Evolutionary conservation across 768 basidiomycete genomes (phyloP), one percentile per base, ranked within the genome.

Genomic region (Piloderma croceum): DNA sequence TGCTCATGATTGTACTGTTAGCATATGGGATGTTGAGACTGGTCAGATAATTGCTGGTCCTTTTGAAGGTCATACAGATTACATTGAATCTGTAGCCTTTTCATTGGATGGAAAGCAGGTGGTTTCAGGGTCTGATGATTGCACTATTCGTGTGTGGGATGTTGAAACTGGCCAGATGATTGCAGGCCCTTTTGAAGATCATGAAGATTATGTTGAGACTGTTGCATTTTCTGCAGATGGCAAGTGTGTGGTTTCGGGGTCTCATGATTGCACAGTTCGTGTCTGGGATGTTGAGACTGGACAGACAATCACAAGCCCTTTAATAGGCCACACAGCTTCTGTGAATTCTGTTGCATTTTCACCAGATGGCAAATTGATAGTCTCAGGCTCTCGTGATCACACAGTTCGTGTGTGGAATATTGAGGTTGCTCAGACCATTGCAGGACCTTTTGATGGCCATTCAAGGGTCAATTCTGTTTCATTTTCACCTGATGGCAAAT

Each of bases 1-100:
- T 2, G 62, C 61, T 17, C 48, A 64, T 17, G 70, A 72, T 37
- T 11, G 15, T n/a, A 38, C 24, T 11, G 24, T 46, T 3, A 22
- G 40, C 18, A 11, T 55, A 7, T 58, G 56, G 56, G 38, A 46
- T 31, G 27, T 36, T 11, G 13, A 23, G 11, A 35, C 25, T 20
- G 68, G 70, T 43, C 60, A 60, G 15, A 23, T 19, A 19, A 6
- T 39, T 7, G 60, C 19, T 31, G 24, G 24, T n/a, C 31, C 33
- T 7, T 31, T 49, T 19, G 12, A 29, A 9, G 38, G 27, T 5
- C 43, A 44, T 35, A 42, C 34, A 36, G 17, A 13, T 17, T 20
- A 6, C 7, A 34, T 41, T 10, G 12, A n/a, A 20, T 45, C 44
- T 17, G 24, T 36, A n/a, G 34, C 21, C 20, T 45, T 45, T 32